Percentiles rank a stretch among this genome's conserved stretches.
Evolutionary conservation across 371 early-diverging fungal genomes (phyloP).

Genomic region (Mortierella sp.): DNA sequence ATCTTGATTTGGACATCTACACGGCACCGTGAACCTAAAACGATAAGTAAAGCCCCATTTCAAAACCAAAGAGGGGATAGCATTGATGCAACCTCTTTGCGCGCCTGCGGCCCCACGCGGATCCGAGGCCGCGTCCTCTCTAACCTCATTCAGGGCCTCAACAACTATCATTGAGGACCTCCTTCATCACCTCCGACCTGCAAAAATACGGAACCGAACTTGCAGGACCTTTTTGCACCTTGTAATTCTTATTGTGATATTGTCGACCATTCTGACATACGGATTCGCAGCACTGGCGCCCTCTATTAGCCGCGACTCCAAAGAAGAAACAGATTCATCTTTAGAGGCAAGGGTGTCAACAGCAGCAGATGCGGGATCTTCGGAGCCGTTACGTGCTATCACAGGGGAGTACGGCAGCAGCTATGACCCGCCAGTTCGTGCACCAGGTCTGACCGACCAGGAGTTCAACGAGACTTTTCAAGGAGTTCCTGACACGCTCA

Average conservation of each 20-base stretch:
- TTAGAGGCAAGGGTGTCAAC: too few species aligned
- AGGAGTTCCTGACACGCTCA: slow-evolving; percentile 27
- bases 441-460: slow-evolving; percentile 28
- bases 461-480: slow-evolving; percentile 35
- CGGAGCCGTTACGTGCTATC: too few species aligned
- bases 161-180: background rate
- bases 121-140: background rate
- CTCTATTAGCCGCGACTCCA: background rate
- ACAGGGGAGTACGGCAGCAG: too few species aligned
- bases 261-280: background rate
- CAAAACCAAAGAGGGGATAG: background rate
- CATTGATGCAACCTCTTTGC: background rate
- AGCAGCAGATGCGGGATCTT: too few species aligned
- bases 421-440: slow-evolving; percentile 25
- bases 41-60: too few species aligned
- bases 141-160: background rate
- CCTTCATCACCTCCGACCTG: background rate
- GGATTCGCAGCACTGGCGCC: background rate
- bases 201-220: background rate
- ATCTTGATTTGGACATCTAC: too few species aligned
- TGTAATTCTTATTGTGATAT: background rate
- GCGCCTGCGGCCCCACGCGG: background rate
- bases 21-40: too few species aligned
- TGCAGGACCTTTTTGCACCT: background rate
- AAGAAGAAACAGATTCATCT: background rate